A percentile compares a stretch with the other conserved stretches of the same genome.
These are phyloP conservation scores for Xanthoceras sorbifolium DNA, from an alignment of 345 rosid genomes.

Conservation along the genomic window DNA sequence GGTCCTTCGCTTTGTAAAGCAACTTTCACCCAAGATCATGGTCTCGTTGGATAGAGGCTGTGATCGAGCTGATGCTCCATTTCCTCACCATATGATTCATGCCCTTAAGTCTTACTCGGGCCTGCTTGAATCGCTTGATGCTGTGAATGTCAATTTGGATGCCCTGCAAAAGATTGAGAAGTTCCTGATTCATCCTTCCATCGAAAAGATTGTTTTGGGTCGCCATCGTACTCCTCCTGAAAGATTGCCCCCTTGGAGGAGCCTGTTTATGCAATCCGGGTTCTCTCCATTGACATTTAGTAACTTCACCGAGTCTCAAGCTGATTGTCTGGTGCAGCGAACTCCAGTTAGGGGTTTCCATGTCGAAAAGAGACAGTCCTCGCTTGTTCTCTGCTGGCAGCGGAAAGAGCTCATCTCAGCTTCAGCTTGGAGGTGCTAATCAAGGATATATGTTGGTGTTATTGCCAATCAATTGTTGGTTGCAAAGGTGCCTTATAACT, in stretches of 20 bases:
- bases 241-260: constrained; percentile 71
- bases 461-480: constrained; percentile 14
- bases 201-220: constrained; percentile 64
- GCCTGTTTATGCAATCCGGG: constrained; percentile 66
- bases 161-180: constrained; percentile 81
- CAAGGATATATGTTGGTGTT: constrained; percentile 21
- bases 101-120: constrained; percentile 66
- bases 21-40: constrained; percentile 73
- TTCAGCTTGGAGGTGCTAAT: constrained; percentile 85
- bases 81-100: constrained; percentile 71
- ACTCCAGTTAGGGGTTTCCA: constrained; percentile 72
- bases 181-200: constrained; percentile 68
- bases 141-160: constrained; percentile 67
- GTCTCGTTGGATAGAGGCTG: constrained; percentile 84
- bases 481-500: constrained; percentile 36
- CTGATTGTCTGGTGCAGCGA: constrained; percentile 78
- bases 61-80: constrained; percentile 73
- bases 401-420: constrained; percentile 80
- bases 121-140: constrained; percentile 82
- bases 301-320: constrained; percentile 81
- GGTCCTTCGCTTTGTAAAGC: constrained; percentile 69
- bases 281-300: constrained; percentile 69
- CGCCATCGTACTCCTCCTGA: constrained; percentile 59
- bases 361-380: constrained; percentile 73
- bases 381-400: constrained; percentile 87